phyloP scores from a whole-genome alignment of 23 red algal genomes.

The Gracilaria caudata region DNA sequence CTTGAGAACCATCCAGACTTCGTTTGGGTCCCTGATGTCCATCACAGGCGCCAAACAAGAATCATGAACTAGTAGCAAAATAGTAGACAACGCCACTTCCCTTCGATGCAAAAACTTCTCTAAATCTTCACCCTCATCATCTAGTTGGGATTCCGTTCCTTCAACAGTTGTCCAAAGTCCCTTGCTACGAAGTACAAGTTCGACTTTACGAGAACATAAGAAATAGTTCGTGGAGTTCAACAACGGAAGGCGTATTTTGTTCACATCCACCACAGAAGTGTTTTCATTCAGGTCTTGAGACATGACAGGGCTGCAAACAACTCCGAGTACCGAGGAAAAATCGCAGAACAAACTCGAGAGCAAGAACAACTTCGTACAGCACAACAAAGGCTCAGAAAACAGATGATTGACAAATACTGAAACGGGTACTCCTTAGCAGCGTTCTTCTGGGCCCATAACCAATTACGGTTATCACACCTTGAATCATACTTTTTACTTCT shows the following conservation, averaged over 20 bases:
- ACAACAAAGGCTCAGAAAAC: too few species aligned
- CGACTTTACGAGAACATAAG: conserved; percentile 8
- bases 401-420: too few species aligned
- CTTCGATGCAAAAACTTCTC: not conserved
- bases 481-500: too few species aligned
- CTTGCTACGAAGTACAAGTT: not conserved
- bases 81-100: conserved; percentile 12
- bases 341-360: too few species aligned
- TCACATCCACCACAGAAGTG: not conserved
- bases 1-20: not conserved
- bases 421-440: too few species aligned
- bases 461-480: too few species aligned
- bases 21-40: not conserved
- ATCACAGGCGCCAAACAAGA: not conserved
- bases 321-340: too few species aligned
- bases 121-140: not conserved
- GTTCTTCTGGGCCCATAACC: too few species aligned
- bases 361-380: too few species aligned
- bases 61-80: not conserved
- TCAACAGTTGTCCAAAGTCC: conserved; percentile 11
- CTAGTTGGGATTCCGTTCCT: not conserved
- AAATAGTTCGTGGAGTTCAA: conserved; percentile 1
- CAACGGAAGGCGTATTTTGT: conserved; percentile 5
- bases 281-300: too few species aligned
- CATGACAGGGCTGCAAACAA: too few species aligned